Evolutionary conservation across 2,329 filamentous ascomycete genomes (phyloP), one percentile per base, ranked within the genome.

Genomic region (Zalaria sp.): DNA sequence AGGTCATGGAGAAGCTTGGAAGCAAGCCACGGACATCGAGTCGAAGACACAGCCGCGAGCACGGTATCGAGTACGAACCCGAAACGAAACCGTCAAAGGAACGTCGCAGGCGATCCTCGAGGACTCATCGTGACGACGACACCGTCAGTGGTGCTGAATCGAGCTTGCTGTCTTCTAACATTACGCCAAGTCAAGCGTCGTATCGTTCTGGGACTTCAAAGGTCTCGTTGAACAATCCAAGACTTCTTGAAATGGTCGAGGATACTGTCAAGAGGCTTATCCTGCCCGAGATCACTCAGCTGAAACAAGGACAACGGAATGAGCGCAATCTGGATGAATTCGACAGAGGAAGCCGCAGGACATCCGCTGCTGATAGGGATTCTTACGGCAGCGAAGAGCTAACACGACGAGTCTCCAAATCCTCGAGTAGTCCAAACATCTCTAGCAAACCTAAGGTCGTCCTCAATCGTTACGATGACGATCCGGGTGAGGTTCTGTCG

Each of bases 181-280:
- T 74, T 42, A 68, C 65, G 44, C 58, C 65, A 7, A 73, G 72
- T 50, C 68, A 69, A 41, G 69, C 72, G 46, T 81, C 78, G 5
- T 72, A 73, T 48, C 67, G 67, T 32, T 78, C 75, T 27, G 71
- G 71, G 31, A 69, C 67, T 29, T 75, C 72, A 11, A 73, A 72
- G 45, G 61, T 62, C 1, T 84, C 85, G 3, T 84, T 93, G 58
- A 93, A 93, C 63, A 94, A 95, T 54, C 88, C 88, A 0, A 91
- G 86, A 56, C 66, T 95, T 2, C 72, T 95, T 2, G 84, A 91
- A 54, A 91, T 87, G 0, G 88, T 95, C 3, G 88, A 95, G 63
- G 87, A 94, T 62, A 87, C 87, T 9, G 93, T 95, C 54, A 80
- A 86, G 47, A 76, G 87, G 38, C 71, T 94, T 39, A 93, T 95